These are phyloP conservation scores for Aspergillus udagawae DNA, from an alignment of 2,329 filamentous ascomycete species.

Conservation along the genomic window DNA sequence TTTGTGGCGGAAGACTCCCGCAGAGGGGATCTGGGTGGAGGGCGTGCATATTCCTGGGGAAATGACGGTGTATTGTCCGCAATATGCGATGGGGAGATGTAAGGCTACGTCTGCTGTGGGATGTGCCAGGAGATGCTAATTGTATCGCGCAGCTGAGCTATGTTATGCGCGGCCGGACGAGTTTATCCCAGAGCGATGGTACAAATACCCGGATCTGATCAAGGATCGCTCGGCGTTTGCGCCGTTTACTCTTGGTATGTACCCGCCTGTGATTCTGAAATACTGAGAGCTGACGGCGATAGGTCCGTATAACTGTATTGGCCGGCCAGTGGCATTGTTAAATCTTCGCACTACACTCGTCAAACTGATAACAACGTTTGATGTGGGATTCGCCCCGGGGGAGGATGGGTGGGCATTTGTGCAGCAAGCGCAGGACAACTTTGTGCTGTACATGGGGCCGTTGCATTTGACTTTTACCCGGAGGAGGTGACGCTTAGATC, in stretches of 20 bases:
- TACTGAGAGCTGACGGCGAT: neutral
- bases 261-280: too few relatives aligned
- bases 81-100: slow-evolving; percentile 22
- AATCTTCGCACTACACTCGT: slow-evolving; percentile 34
- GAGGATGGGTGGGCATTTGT: slow-evolving; percentile 32
- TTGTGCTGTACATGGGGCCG: slow-evolving; percentile 24
- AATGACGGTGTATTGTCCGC: slow-evolving; percentile 20
- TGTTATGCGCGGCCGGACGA: slow-evolving; percentile 23
- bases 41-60: slow-evolving; percentile 15
- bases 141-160: slow-evolving; percentile 15
- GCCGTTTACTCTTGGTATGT: slow-evolving; percentile 31
- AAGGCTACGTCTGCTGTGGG: slow-evolving; percentile 1
- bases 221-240: slow-evolving; percentile 31
- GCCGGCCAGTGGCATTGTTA: slow-evolving; percentile 34
- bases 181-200: slow-evolving; percentile 33
- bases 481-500: neutral
- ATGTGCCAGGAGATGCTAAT: neutral
- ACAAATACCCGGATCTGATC: slow-evolving; percentile 28
- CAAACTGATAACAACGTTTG: slow-evolving; percentile 30
- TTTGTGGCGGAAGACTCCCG: slow-evolving; percentile 7
- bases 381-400: slow-evolving; percentile 34
- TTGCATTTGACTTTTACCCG: slow-evolving; percentile 16
- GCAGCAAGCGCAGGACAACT: slow-evolving; percentile 33
- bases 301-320: slow-evolving; percentile 35
- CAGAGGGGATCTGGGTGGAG: slow-evolving; percentile 17